phyloP scores from a whole-genome alignment of 306 rosid genomes.

The Oxytropis ochrocephala region DNA sequence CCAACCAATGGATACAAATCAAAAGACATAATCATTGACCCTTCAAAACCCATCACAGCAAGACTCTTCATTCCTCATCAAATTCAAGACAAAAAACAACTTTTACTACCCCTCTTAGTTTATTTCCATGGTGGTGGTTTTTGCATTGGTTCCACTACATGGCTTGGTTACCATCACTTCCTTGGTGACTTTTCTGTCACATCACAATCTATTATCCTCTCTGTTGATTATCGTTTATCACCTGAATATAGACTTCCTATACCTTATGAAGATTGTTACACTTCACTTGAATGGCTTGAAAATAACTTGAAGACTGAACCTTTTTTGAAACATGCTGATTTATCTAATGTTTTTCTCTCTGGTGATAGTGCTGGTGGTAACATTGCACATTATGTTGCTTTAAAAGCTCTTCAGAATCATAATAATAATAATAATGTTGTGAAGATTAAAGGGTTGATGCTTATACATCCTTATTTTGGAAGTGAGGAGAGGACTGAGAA shows the following conservation, averaged over 20 bases:
- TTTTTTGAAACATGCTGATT: slow-evolving; percentile 46
- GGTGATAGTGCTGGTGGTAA: slow-evolving; percentile 97
- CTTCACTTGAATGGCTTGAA: slow-evolving; percentile 59
- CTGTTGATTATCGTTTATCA: slow-evolving; percentile 76
- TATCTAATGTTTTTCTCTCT: slow-evolving; percentile 58
- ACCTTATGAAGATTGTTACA: slow-evolving; percentile 66
- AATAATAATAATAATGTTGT: not conserved
- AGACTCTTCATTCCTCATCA: slow-evolving; percentile 57
- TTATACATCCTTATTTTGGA: slow-evolving; percentile 81
- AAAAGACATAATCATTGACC: slow-evolving; percentile 59
- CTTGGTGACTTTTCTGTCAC: slow-evolving; percentile 50
- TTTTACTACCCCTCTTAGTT: slow-evolving; percentile 49
- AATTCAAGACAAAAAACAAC: not conserved
- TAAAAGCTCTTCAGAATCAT: slow-evolving; percentile 26
- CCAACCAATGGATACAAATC: slow-evolving; percentile 37
- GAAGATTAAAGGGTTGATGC: slow-evolving; percentile 49
- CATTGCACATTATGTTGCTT: slow-evolving; percentile 60
- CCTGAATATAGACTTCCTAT: slow-evolving; percentile 69
- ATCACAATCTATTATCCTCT: slow-evolving; percentile 46
- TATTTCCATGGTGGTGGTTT: slow-evolving; percentile 94
- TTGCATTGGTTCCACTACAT: slow-evolving; percentile 80
- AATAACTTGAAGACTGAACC: slow-evolving; percentile 42
- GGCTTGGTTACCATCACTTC: slow-evolving; percentile 74
- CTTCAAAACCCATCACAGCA: slow-evolving; percentile 46
- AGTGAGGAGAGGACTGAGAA: slow-evolving; percentile 61